Conservation (phyloP, 148 eudicot genomes). For the Polygonum aviculare region DNA sequence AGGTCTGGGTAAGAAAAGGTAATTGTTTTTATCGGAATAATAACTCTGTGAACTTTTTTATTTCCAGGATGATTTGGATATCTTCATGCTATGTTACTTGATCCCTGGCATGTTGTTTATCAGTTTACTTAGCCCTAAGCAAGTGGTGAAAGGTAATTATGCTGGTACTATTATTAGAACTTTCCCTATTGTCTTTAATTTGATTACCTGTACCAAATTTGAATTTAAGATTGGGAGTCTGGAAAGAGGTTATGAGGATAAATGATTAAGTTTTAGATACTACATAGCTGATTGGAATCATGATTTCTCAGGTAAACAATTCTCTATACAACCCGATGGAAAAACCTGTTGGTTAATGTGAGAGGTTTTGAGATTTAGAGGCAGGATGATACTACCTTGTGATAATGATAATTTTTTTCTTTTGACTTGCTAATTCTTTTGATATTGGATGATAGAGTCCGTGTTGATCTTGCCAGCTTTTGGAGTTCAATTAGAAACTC, state of each 20-base stretch:
- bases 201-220: not conserved
- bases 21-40: not conserved
- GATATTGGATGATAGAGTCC: conserved; percentile 46
- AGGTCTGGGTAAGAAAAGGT: not conserved
- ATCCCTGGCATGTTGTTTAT: conserved; percentile 26
- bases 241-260: not conserved
- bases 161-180: not conserved
- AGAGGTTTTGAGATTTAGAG: not conserved
- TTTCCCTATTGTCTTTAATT: not conserved
- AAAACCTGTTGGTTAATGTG: not conserved
- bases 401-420: not conserved
- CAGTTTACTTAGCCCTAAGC: conserved; percentile 27
- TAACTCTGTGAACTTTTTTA: conserved; percentile 1
- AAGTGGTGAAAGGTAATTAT: conserved; percentile 53
- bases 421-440: conserved; percentile 10
- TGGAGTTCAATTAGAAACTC: conserved; percentile 94
- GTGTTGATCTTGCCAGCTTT: conserved; percentile 66
- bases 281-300: not conserved
- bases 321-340: not conserved
- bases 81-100: conserved; percentile 28
- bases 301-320: not conserved
- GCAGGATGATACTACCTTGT: not conserved
- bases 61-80: conserved; percentile 23
- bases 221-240: not conserved
- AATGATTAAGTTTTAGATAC: not conserved